These are phyloP conservation scores for Melocanna baccifera DNA, from an alignment of 176 grass and related monocot genomes.

Conservation along the genomic window DNA sequence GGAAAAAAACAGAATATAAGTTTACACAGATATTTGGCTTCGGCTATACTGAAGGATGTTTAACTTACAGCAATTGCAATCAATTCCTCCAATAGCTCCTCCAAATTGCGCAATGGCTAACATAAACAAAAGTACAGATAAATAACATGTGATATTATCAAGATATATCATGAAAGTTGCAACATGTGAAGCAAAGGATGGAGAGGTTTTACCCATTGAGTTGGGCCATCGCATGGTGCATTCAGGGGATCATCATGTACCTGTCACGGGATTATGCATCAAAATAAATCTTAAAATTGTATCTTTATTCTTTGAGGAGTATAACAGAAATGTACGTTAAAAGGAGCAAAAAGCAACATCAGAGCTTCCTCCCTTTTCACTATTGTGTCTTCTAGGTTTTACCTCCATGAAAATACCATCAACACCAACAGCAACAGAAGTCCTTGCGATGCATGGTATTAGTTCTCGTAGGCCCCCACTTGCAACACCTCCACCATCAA, in stretches of 20 bases:
- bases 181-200: background rate
- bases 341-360: slow-evolving; percentile 1
- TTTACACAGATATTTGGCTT: background rate
- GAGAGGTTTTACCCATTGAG: slow-evolving; percentile 67
- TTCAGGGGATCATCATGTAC: slow-evolving; percentile 89
- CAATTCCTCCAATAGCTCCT: slow-evolving; percentile 81
- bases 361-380: background rate
- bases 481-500: slow-evolving; percentile 93
- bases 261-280: slow-evolving; percentile 24
- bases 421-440: slow-evolving; percentile 85
- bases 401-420: slow-evolving; percentile 99
- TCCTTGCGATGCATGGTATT: slow-evolving; percentile 95
- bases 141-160: background rate
- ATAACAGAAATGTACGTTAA: background rate
- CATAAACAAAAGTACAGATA: background rate
- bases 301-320: background rate
- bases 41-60: background rate
- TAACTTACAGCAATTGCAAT: slow-evolving; percentile 84
- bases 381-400: slow-evolving; percentile 14
- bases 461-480: slow-evolving; percentile 87
- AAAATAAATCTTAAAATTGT: background rate
- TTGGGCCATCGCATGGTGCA: slow-evolving; percentile 92
- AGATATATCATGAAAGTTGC: background rate
- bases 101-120: slow-evolving; percentile 82
- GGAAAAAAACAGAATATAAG: background rate